Percentiles rank a stretch among this genome's conserved stretches.
These are phyloP conservation scores for Iberis pinnata DNA, from an alignment of 345 rosid species.

Conservation along the genomic window DNA sequence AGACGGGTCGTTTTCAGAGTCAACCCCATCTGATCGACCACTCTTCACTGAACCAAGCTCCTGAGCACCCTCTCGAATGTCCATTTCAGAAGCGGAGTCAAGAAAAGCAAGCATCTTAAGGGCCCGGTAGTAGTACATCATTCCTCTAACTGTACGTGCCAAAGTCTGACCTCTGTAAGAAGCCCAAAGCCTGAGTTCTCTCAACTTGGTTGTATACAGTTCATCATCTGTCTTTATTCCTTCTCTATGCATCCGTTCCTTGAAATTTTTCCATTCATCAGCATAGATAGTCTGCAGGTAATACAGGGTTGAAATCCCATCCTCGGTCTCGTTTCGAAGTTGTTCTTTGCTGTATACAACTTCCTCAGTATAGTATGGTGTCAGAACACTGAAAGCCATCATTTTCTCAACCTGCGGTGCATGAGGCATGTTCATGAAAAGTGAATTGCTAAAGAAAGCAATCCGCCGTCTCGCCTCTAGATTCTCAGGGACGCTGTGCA, in stretches of 20 bases:
- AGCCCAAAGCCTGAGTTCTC: constrained; percentile 94
- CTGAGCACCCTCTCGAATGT: constrained; percentile 61
- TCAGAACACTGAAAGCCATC: constrained; percentile 93
- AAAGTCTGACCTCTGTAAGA: constrained; percentile 98
- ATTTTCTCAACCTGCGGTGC: constrained; percentile 99
- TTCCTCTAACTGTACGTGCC: constrained; percentile 91
- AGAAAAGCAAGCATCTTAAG: constrained; percentile 91
- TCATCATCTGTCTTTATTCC: constrained; percentile 66
- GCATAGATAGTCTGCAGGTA: constrained; percentile 86
- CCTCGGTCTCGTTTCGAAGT: constrained; percentile 82
- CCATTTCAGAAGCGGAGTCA: constrained; percentile 97
- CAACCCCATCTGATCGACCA: constrained; percentile 26
- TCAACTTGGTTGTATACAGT: constrained; percentile 66
- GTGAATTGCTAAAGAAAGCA: constrained; percentile 93
- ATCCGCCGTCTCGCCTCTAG: constrained; percentile 93
- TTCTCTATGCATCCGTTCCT: constrained; percentile 86
- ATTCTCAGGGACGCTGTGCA: constrained; percentile 73
- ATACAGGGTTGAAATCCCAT: constrained; percentile 82
- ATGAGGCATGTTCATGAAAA: constrained; percentile 96
- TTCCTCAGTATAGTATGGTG: constrained; percentile 92
- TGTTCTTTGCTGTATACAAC: constrained; percentile 86
- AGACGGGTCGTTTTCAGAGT: constrained; percentile 40
- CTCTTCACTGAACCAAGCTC: constrained; percentile 75
- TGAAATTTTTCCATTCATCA: constrained; percentile 91
- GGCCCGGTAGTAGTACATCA: constrained; percentile 97